Conservation (phyloP, 2,329 filamentous ascomycete genomes). For the Chalaropsis ovoidea region DNA sequence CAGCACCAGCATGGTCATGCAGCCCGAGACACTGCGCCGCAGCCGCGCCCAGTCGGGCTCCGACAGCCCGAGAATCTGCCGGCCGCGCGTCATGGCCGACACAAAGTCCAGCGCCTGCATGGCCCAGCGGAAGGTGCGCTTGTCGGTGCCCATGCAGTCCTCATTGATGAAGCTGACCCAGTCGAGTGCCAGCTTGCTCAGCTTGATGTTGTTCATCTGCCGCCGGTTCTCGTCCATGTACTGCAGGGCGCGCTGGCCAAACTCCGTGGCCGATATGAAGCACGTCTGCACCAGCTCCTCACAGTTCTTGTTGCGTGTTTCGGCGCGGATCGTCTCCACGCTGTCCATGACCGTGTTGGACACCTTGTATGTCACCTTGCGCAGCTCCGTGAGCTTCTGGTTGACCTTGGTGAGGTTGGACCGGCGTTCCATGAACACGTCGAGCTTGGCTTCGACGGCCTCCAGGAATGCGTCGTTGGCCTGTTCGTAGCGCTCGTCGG, state of each 20-base stretch:
- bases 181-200: constrained; percentile 85
- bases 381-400: constrained; percentile 80
- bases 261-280: constrained; percentile 98
- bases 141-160: constrained; percentile 85
- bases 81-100: constrained; percentile 91
- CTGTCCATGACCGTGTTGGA: constrained; percentile 99
- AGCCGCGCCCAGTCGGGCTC: constrained; percentile 78
- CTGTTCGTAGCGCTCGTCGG: constrained; percentile 63
- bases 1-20: constrained; percentile 93
- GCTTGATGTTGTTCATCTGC: constrained; percentile 93
- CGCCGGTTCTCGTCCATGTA: constrained; percentile 94
- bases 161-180: constrained; percentile 98
- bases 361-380: constrained; percentile 89
- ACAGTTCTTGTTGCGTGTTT: constrained; percentile 74
- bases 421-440: constrained; percentile 81
- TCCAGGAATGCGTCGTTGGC: constrained; percentile 71
- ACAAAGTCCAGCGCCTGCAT: constrained; percentile 91
- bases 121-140: constrained; percentile 95
- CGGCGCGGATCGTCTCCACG: constrained; percentile 80
- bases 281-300: constrained; percentile 96
- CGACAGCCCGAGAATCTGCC: constrained; percentile 82
- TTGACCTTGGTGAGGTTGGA: constrained; percentile 92
- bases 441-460: constrained; percentile 71
- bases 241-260: constrained; percentile 84
- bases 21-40: constrained; percentile 82